A percentile compares a stretch with the other conserved stretches of the same genome.
Evolutionary conservation across 345 rosid species (phyloP).

Genomic region (Acer saccharum): DNA sequence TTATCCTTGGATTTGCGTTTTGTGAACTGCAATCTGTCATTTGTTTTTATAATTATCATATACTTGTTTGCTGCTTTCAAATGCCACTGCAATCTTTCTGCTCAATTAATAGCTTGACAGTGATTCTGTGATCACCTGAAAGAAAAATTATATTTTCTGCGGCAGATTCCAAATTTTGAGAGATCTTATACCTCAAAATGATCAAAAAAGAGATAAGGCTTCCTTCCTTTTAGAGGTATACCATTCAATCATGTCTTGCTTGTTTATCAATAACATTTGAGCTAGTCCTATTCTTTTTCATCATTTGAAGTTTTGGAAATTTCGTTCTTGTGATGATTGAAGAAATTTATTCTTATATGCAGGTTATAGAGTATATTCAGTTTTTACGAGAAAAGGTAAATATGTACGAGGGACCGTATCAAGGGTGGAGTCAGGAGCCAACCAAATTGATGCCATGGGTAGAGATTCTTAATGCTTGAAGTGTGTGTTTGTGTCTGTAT

Average conservation of each 20-base stretch:
- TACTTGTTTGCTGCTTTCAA: neutral
- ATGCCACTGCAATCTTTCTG: neutral
- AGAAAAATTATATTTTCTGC: conserved; percentile 15
- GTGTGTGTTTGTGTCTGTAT: conserved; percentile 4
- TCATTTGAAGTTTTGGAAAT: neutral
- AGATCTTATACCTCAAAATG: conserved; percentile 77
- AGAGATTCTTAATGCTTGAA: conserved; percentile 23
- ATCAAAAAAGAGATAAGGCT: conserved; percentile 86
- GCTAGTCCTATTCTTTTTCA: neutral
- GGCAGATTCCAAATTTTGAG: conserved; percentile 83
- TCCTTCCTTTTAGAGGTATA: conserved; percentile 78
- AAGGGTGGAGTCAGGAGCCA: conserved; percentile 63
- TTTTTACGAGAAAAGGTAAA: conserved; percentile 72
- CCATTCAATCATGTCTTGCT: neutral
- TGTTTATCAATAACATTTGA: neutral
- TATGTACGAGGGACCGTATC: conserved; percentile 68
- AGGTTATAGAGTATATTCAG: conserved; percentile 84
- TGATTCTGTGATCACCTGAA: conserved; percentile 6
- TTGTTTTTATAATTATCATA: neutral
- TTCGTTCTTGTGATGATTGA: conserved; percentile 7
- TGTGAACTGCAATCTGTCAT: neutral
- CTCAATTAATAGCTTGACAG: neutral
- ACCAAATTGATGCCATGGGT: conserved; percentile 77
- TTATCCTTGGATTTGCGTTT: neutral
- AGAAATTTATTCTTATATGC: conserved; percentile 19